These are phyloP conservation scores for Suillus plorans DNA, from an alignment of 768 basidiomycete genomes.

Conservation along the genomic window DNA sequence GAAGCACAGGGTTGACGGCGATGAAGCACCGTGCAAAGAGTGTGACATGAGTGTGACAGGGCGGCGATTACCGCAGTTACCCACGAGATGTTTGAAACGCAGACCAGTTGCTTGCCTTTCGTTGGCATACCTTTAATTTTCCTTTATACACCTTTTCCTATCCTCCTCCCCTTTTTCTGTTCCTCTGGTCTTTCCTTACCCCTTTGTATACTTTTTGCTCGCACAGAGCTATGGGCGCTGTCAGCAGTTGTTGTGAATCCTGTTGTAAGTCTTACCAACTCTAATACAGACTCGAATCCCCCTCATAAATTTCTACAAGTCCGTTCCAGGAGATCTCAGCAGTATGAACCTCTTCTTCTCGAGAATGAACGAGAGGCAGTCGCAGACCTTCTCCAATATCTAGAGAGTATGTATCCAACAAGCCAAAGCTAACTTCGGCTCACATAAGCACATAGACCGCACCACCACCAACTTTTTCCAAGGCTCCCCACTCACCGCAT, in stretches of 20 bases:
- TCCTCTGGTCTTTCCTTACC: constrained; percentile 1
- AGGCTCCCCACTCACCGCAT: constrained; percentile 86
- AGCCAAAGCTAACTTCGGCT: constrained; percentile 7
- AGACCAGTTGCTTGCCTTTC: constrained; percentile 2
- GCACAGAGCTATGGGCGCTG: constrained; percentile 59
- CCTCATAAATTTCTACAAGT: constrained; percentile 45
- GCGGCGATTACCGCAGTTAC: constrained; percentile 23
- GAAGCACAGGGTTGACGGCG: not conserved
- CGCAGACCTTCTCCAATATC: constrained; percentile 93
- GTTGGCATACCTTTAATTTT: constrained; percentile 15
- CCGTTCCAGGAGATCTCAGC: constrained; percentile 78
- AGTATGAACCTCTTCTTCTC: constrained; percentile 82
- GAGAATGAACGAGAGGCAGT: constrained; percentile 98
- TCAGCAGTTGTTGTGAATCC: constrained; percentile 79
- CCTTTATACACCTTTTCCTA: constrained; percentile 7
- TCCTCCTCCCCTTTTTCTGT: constrained; percentile 10
- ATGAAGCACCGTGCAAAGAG: not conserved
- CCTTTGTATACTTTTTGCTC: not conserved
- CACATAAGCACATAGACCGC: constrained; percentile 63
- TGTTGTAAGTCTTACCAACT: constrained; percentile 59
- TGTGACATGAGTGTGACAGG: not conserved
- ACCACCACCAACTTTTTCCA: constrained; percentile 98
- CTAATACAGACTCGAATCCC: constrained; percentile 11
- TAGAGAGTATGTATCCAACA: constrained; percentile 74
- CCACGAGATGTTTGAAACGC: constrained; percentile 15